Evolutionary conservation across 1,139 yeast species (phyloP), one percentile per base, ranked within the genome.

Genomic region (Eremothecium coryli): DNA sequence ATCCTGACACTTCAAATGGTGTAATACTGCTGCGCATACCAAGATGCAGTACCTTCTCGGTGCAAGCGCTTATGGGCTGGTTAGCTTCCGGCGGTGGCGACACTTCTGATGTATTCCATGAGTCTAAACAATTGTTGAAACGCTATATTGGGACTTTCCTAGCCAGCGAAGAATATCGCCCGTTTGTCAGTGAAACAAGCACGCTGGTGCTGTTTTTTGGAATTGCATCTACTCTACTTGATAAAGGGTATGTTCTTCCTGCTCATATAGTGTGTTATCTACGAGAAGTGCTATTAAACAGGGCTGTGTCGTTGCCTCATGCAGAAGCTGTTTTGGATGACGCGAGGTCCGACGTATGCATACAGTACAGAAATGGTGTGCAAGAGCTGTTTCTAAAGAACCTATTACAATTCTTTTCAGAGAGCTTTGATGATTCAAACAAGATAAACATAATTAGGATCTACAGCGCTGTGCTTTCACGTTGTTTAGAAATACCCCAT

Each of bases 401-500:
- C 4, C n/a, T 35, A 12, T 10, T 29, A 18, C 22, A 26, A 10
- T 35, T 30, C 13, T 16, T 26, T 17, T n/a, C 28, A n/a, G 14
- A 12, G 23, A 11, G n/a, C 23, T 35, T 22, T 31, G 24, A 3
- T 12, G 20, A 11, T 33, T 35, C 5, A 32, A 37, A 9, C 36
- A 33, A 12, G 15, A 11, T 23, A 26, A 35, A 26, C 23, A 59
- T 62, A 16, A 56, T 50, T 32, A 76, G 68, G 37, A 48, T 76
- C 10, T 61, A 58, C 35, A 66, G 69, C 26, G 76, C 78, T 0
- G 61, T 77, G 0, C 58, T 65, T 29, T 76, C 84, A 1, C 60
- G 88, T 38, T 68, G 71, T 1, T 58, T 78, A 33, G 85, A 77
- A 49, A 75, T 78, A 3, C 86, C 88, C 1, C 51, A 70, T 32